Percentiles rank a stretch among this genome's conserved stretches.
Conservation (phyloP, 345 rosid genomes). For the Geranium rotundifolium region DNA sequence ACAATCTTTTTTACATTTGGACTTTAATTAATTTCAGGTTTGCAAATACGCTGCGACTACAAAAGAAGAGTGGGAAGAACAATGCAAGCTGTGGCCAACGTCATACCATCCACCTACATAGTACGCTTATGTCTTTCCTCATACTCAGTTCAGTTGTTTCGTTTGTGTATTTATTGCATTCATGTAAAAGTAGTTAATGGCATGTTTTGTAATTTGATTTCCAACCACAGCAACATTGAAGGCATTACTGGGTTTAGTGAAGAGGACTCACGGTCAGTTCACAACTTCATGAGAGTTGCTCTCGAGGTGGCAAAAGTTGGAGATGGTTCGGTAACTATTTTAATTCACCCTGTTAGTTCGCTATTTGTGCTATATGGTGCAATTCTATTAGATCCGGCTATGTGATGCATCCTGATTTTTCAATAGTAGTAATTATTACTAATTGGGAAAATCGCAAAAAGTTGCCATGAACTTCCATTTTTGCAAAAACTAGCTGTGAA, state of each 20-base stretch:
- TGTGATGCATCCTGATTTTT: background rate
- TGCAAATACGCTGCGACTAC: slow-evolving; percentile 59
- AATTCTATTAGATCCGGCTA: no score
- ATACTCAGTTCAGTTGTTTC: background rate
- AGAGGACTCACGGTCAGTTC: slow-evolving; percentile 42
- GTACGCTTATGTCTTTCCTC: slow-evolving; percentile 30
- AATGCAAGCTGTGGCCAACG: slow-evolving; percentile 89
- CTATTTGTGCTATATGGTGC: background rate
- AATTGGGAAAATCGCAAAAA: no score
- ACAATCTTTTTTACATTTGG: slow-evolving; percentile 3
- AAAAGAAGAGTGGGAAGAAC: slow-evolving; percentile 84
- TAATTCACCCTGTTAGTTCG: background rate
- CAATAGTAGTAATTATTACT: no score
- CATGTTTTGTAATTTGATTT: background rate
- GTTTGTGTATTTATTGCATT: background rate
- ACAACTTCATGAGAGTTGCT: slow-evolving; percentile 48
- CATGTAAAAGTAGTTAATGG: background rate
- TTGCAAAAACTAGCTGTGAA: no score
- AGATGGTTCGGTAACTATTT: slow-evolving; percentile 34
- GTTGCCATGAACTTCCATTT: no score
- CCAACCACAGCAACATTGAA: slow-evolving; percentile 45
- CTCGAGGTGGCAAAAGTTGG: slow-evolving; percentile 50
- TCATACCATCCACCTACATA: slow-evolving; percentile 86
- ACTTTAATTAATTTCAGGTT: slow-evolving; percentile 32
- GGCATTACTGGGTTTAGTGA: slow-evolving; percentile 73